Evolutionary conservation across 1,139 yeast species (phyloP).

Genomic region (Meyerozyma sp.): DNA sequence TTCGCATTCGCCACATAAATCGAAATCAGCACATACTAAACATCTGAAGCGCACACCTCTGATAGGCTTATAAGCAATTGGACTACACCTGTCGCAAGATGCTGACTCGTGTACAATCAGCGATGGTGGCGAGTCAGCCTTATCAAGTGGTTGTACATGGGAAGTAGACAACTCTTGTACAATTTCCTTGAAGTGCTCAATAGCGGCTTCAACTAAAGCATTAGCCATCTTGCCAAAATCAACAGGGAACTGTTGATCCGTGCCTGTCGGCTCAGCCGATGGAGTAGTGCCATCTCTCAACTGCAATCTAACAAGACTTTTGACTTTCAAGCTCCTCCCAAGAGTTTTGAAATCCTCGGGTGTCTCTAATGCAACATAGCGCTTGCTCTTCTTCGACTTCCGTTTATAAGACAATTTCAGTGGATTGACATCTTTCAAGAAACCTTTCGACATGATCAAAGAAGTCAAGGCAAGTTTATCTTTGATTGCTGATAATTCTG

Average conservation of each 20-base stretch:
- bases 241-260: slow-evolving; percentile 8
- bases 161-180: slow-evolving; percentile 2
- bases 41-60: slow-evolving; percentile 52
- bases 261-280: slow-evolving; percentile 3
- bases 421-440: not conserved
- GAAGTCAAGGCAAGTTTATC: not conserved
- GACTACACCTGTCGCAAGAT: slow-evolving; percentile 70
- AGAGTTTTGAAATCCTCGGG: slow-evolving; percentile 41
- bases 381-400: slow-evolving; percentile 39
- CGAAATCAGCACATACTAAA: slow-evolving; percentile 49
- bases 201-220: slow-evolving; percentile 19
- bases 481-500: not conserved
- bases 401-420: slow-evolving; percentile 12
- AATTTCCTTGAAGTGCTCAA: slow-evolving; percentile 20
- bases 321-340: slow-evolving; percentile 42
- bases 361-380: slow-evolving; percentile 34
- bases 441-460: not conserved
- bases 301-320: slow-evolving; percentile 29
- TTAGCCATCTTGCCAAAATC: slow-evolving; percentile 21
- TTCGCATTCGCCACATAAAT: slow-evolving; percentile 52
- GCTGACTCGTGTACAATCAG: slow-evolving; percentile 50
- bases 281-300: slow-evolving; percentile 15
- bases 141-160: not conserved
- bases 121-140: not conserved
- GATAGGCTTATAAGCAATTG: slow-evolving; percentile 43